These are phyloP conservation scores for Colletotrichum sansevieriae DNA, from an alignment of 2,329 filamentous ascomycete genomes.

Conservation along the genomic window DNA sequence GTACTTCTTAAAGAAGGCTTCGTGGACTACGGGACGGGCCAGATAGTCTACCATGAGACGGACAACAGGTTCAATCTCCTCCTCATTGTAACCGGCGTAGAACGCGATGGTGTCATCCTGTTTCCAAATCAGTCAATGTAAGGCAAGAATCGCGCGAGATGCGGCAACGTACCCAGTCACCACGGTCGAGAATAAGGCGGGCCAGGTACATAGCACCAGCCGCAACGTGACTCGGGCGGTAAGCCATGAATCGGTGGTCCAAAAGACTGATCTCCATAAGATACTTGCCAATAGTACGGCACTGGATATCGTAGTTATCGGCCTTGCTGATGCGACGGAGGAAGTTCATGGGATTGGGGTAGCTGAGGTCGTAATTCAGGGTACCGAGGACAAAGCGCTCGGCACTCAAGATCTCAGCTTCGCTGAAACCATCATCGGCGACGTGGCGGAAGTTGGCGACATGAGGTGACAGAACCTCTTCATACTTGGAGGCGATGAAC, in stretches of 20 bases:
- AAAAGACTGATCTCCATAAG: slow-evolving; percentile 96
- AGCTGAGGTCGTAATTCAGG: slow-evolving; percentile 96
- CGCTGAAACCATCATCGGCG: slow-evolving; percentile 94
- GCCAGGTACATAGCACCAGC: slow-evolving; percentile 96
- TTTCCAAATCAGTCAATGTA: slow-evolving; percentile 48
- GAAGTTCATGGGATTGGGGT: slow-evolving; percentile 99
- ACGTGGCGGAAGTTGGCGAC: slow-evolving; percentile 98
- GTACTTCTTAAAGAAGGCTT: slow-evolving; percentile 99
- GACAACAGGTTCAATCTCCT: slow-evolving; percentile 93
- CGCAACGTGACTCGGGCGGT: slow-evolving; percentile 89
- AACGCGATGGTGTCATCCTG: slow-evolving; percentile 87
- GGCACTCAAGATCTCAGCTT: slow-evolving; percentile 95
- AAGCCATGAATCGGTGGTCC: slow-evolving; percentile 93
- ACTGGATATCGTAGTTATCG: slow-evolving; percentile 99
- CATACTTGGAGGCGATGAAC: slow-evolving; percentile 99
- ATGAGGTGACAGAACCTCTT: slow-evolving; percentile 96
- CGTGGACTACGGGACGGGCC: slow-evolving; percentile 87
- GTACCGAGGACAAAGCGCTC: slow-evolving; percentile 93
- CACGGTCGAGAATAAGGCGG: slow-evolving; percentile 89
- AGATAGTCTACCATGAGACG: slow-evolving; percentile 97
- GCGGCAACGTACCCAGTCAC: slow-evolving; percentile 81
- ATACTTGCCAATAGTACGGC: slow-evolving; percentile 96
- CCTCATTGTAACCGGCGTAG: slow-evolving; percentile 93
- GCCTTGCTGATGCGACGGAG: slow-evolving; percentile 98
- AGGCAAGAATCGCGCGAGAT: neutral